Percentiles rank a stretch among this genome's conserved stretches.
Conservation (phyloP, 2,329 filamentous ascomycete species). For the Biscogniauxia sp. region DNA sequence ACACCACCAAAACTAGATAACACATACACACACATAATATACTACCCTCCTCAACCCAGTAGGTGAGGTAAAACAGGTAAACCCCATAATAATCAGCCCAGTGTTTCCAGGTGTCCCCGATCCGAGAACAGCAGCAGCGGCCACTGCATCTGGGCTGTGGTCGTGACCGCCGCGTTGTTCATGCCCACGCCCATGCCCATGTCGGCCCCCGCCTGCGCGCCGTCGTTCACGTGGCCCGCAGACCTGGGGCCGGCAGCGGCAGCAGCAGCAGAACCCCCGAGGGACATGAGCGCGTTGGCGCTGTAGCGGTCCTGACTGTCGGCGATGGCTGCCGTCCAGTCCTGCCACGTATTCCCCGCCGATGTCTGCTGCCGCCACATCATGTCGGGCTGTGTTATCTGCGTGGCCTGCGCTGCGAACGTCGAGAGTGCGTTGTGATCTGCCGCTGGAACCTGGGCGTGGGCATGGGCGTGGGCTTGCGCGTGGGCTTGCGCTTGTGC, state of each 20-base stretch:
- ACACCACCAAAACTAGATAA: no score
- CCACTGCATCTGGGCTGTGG: constrained; percentile 31
- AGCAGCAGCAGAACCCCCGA: constrained; percentile 32
- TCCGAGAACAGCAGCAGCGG: constrained; percentile 32
- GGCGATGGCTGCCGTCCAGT: constrained; percentile 53
- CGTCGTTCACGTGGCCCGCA: constrained; percentile 21
- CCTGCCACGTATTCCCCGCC: constrained; percentile 48
- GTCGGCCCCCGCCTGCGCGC: constrained; percentile 10
- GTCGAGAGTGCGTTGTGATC: constrained; percentile 28
- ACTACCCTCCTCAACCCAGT: no score
- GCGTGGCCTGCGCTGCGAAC: constrained; percentile 30
- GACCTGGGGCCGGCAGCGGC: constrained; percentile 11
- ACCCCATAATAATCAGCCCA: not conserved
- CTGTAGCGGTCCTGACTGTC: constrained; percentile 50
- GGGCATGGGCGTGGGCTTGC: constrained; percentile 21
- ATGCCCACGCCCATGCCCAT: constrained; percentile 27
- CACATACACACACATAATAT: no score
- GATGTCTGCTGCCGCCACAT: constrained; percentile 35
- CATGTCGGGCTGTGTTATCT: constrained; percentile 29
- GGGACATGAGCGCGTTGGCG: constrained; percentile 46
- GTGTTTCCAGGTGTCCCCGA: constrained; percentile 24
- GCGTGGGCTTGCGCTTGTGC: constrained; percentile 28
- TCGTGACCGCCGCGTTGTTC: constrained; percentile 21
- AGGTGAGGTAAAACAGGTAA: no score
- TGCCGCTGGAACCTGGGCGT: constrained; percentile 15